phyloP scores from a whole-genome alignment of 1,284 basidiomycete species.

The Cryptococcus sp. region DNA sequence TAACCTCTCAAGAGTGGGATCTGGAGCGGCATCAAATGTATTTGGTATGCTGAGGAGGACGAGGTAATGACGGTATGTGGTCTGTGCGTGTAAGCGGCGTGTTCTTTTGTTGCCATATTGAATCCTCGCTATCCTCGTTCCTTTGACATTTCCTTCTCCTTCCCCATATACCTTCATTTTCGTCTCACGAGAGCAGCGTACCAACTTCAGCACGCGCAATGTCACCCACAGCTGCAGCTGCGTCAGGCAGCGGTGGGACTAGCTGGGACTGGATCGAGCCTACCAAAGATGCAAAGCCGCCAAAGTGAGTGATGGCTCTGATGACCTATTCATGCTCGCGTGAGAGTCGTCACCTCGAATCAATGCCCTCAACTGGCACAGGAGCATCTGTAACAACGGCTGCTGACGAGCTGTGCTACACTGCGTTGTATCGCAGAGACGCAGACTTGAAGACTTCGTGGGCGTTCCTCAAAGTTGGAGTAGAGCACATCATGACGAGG shows the following conservation, averaged over 20 bases:
- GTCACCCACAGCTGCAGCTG: neutral
- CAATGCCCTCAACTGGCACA: neutral
- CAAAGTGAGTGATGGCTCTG: constrained; percentile 35
- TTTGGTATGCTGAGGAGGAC: too few relatives aligned
- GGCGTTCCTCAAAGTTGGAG: constrained; percentile 82
- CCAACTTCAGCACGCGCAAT: too few relatives aligned
- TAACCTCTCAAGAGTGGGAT: too few relatives aligned
- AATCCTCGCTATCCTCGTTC: too few relatives aligned
- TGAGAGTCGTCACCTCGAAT: constrained; percentile 3
- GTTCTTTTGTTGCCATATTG: too few relatives aligned
- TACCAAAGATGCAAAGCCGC: constrained; percentile 40
- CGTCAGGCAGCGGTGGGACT: constrained; percentile 3
- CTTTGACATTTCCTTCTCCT: too few relatives aligned
- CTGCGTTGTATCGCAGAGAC: constrained; percentile 40
- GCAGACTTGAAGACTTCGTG: constrained; percentile 68
- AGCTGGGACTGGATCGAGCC: constrained; percentile 29
- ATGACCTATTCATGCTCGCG: neutral
- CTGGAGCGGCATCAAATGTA: too few relatives aligned
- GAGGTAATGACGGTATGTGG: too few relatives aligned
- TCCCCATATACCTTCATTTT: too few relatives aligned
- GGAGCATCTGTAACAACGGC: neutral
- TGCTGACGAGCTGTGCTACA: neutral
- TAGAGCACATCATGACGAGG: constrained; percentile 89
- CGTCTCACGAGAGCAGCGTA: too few relatives aligned
- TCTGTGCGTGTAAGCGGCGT: too few relatives aligned